Evolutionary conservation across 2,329 filamentous ascomycete species (phyloP), one percentile per base, ranked within the genome.

Genomic region (Sclerotinia spermophila): DNA sequence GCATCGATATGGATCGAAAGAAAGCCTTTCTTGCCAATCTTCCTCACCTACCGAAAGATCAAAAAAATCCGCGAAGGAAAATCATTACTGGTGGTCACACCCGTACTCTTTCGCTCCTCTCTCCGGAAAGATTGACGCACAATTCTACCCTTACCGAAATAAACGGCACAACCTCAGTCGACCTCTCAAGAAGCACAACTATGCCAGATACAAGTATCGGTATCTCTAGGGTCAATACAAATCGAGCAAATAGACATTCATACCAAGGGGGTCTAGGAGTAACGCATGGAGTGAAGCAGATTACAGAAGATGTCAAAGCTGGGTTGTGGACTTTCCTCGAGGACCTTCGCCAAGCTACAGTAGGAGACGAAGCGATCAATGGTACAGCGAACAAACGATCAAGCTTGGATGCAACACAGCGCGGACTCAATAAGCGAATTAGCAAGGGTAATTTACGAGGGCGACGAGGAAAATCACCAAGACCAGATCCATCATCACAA

Each of bases 261-360:
- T 79, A 79, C 62, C 77, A 79, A 60, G 74, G 75, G n/a, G 67
- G 56, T 30, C 19, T 65, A 35, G 75, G 77, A 27, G 70, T 79
- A 30, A 77, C 76, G 27, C 71, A 75, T 65, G 75, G 75, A 33
- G 78, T 78, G 15, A 80, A 79, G 69, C 75, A 78, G 45, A 75
- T 80, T 51, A 78, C 79, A 24, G 91, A 92, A 72, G 96, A 97
- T 81, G 89, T 99, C 80, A 93, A 90, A 79, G 89, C 96, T 67
- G 95, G 96, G 2, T 83, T 99, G 64, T 94, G 92, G 89, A 97
- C 93, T 1, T 99, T 99, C 81, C 89, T 97, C 72, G 96, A 98
- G 79, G 96, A 99, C 79, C 89, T 99, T 62, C 87, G 94, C 75
- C 96, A 98, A 81, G 96, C 95, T 21, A 97, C 96, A 0, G 94